These are phyloP conservation scores for Triadica sebifera DNA, from an alignment of 345 rosid species.

Conservation along the genomic window DNA sequence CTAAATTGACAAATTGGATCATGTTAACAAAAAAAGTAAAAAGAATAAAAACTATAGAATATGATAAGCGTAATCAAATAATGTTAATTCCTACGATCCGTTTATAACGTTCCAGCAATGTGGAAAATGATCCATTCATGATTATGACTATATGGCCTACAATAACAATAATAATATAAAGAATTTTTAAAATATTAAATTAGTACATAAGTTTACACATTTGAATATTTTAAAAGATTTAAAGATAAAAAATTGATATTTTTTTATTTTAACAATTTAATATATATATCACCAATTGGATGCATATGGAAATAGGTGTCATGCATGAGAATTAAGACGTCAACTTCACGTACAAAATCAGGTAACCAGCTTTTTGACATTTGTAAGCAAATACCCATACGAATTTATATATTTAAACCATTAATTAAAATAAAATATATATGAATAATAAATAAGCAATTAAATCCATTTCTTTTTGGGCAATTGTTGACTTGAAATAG, in stretches of 20 bases:
- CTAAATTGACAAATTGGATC: too few relatives aligned
- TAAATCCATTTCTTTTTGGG: not conserved
- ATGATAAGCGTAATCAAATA: too few relatives aligned
- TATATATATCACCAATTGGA: too few relatives aligned
- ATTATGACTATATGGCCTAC: constrained; percentile 14
- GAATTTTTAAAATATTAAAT: not conserved
- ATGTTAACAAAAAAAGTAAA: too few relatives aligned
- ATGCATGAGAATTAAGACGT: not conserved
- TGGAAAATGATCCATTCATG: not conserved
- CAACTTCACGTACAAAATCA: not conserved
- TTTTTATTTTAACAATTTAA: too few relatives aligned
- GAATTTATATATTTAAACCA: not conserved
- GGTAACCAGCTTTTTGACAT: constrained; percentile 17
- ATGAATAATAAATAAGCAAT: not conserved
- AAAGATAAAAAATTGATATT: too few relatives aligned
- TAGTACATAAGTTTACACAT: too few relatives aligned
- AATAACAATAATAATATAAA: not conserved
- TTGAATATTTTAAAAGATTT: too few relatives aligned
- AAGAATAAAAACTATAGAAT: too few relatives aligned
- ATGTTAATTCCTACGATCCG: not conserved
- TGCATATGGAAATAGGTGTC: too few relatives aligned
- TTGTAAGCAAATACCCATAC: constrained; percentile 12
- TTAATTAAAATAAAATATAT: too few relatives aligned
- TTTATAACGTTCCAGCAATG: not conserved
- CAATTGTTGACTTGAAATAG: not conserved